Evolutionary conservation across 148 eudicot genomes (phyloP).

Genomic region (Rhododendron griersonianum): DNA sequence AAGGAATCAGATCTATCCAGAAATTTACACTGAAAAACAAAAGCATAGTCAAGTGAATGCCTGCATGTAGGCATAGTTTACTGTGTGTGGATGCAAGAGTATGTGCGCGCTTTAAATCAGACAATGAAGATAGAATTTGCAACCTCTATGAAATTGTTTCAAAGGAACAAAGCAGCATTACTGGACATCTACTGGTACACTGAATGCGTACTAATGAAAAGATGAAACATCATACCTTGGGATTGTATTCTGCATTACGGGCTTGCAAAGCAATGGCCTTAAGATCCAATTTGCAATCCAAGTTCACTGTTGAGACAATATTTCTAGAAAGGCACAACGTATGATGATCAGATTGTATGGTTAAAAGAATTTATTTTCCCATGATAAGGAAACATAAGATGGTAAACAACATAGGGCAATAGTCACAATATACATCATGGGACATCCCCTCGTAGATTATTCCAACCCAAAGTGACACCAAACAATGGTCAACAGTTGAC

Average conservation of each 20-base stretch:
- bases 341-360: not conserved
- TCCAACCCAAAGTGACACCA: not conserved
- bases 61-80: not conserved
- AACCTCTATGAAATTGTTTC: not conserved
- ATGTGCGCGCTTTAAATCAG: no score
- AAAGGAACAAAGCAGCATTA: not conserved
- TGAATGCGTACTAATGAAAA: not conserved
- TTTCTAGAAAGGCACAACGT: constrained; percentile 12
- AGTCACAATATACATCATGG: not conserved
- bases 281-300: constrained; percentile 84
- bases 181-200: not conserved
- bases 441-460: not conserved
- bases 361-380: not conserved
- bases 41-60: not conserved
- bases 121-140: not conserved
- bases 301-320: constrained; percentile 49
- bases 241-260: constrained; percentile 81
- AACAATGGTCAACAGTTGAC: not conserved
- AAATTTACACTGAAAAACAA: not conserved
- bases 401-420: not conserved
- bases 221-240: constrained; percentile 39
- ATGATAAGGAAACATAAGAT: not conserved
- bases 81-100: not conserved
- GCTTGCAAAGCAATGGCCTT: constrained; percentile 78
- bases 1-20: not conserved